Evolutionary conservation across 2,329 filamentous ascomycete genomes (phyloP).

Genomic region (Lecanosticta acicola): DNA sequence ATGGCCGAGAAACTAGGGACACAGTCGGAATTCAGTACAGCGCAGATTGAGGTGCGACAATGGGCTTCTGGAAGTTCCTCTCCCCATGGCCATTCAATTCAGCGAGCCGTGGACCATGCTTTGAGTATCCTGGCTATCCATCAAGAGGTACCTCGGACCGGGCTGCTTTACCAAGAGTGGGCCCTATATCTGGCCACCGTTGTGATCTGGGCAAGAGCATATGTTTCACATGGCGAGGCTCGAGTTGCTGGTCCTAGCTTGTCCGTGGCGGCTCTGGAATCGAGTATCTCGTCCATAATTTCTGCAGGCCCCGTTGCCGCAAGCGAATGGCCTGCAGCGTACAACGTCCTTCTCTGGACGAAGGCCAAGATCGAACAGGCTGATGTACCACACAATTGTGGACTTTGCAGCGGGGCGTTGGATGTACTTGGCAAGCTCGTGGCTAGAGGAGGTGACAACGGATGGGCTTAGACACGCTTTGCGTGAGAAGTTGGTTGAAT

Average conservation of each 20-base stretch:
- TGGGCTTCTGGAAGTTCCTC: conserved; percentile 30
- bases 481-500: background rate
- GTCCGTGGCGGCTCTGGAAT: conserved; percentile 2
- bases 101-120: conserved; percentile 21
- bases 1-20: conserved; percentile 39
- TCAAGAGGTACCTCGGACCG: conserved; percentile 11
- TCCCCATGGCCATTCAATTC: conserved; percentile 1
- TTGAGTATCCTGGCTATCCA: conserved; percentile 23
- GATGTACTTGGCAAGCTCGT: conserved; percentile 27
- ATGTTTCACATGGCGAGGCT: conserved; percentile 5
- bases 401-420: conserved; percentile 22
- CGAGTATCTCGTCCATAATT: background rate
- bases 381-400: conserved; percentile 21
- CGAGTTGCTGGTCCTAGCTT: background rate
- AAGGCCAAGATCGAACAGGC: conserved; percentile 21
- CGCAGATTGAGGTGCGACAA: conserved; percentile 31
- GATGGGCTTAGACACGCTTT: conserved; percentile 21
- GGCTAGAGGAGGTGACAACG: conserved; percentile 22
- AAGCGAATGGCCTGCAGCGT: conserved; percentile 15
- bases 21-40: conserved; percentile 28
- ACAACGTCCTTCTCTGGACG: conserved; percentile 23
- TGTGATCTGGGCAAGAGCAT: conserved; percentile 26
- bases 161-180: conserved; percentile 28
- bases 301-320: background rate
- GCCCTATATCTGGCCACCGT: conserved; percentile 25